phyloP scores from a whole-genome alignment of 352 stramenopile genomes.

The Phytophthora citrophthora region DNA sequence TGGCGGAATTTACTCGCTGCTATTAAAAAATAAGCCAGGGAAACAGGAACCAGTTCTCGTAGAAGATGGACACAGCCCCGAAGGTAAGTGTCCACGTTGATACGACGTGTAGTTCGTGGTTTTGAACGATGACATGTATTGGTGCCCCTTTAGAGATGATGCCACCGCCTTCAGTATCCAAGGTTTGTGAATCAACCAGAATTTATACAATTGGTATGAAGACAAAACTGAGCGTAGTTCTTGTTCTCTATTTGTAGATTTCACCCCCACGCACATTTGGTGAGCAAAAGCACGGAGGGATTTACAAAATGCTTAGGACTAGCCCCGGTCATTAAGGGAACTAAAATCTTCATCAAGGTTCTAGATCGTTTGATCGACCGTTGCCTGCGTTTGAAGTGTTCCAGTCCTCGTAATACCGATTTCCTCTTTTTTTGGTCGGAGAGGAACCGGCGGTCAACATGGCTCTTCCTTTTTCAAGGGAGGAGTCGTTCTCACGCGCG shows the following conservation, averaged over 20 bases:
- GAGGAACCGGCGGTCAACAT: too few species aligned
- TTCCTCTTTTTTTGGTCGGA: too few species aligned
- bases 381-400: too few species aligned
- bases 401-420: too few species aligned
- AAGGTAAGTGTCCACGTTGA: slow-evolving; percentile 7
- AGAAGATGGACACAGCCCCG: slow-evolving; percentile 45
- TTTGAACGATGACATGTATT: background rate
- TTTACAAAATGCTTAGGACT: slow-evolving; percentile 72
- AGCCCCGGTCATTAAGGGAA: background rate
- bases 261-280: slow-evolving; percentile 44
- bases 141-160: slow-evolving; percentile 7
- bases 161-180: slow-evolving; percentile 18
- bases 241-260: slow-evolving; percentile 4
- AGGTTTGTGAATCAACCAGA: slow-evolving; percentile 5
- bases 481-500: too few species aligned
- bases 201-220: background rate
- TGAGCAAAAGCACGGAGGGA: slow-evolving; percentile 68
- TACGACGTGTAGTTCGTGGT: background rate
- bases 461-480: too few species aligned
- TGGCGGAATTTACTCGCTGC: slow-evolving; percentile 79
- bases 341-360: too few species aligned
- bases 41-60: slow-evolving; percentile 65
- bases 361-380: too few species aligned
- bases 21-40: slow-evolving; percentile 64
- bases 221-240: slow-evolving; percentile 4